Evolutionary conservation across 139 green algal genomes (phyloP).

Genomic region (Axilococcus clingmanii): DNA sequence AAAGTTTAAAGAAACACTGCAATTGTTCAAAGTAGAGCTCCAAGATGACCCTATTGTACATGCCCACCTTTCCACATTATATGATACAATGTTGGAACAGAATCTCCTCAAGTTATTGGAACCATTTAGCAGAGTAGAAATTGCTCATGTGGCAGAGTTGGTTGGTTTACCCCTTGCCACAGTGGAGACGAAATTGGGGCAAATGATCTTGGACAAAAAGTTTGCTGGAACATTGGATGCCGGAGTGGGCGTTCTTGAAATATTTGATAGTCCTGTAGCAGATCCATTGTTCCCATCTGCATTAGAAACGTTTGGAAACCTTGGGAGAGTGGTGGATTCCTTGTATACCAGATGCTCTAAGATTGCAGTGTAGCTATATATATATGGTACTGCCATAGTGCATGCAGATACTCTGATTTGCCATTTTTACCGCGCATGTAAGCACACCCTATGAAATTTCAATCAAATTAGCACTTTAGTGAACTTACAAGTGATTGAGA

Average conservation of each 20-base stretch:
- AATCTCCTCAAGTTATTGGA: slow-evolving; percentile 82
- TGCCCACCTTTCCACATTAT: slow-evolving; percentile 70
- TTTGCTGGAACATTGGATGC: slow-evolving; percentile 87
- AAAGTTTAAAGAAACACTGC: slow-evolving; percentile 52
- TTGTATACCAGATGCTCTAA: slow-evolving; percentile 63
- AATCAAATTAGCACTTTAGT: no score
- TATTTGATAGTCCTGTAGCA: slow-evolving; percentile 59
- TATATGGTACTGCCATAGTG: no score
- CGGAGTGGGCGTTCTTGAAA: slow-evolving; percentile 79
- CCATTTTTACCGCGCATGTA: no score
- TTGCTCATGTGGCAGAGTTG: slow-evolving; percentile 79
- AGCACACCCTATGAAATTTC: no score
- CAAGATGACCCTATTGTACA: slow-evolving; percentile 79
- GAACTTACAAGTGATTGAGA: no score
- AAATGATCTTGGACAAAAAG: slow-evolving; percentile 99
- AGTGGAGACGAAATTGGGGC: slow-evolving; percentile 87
- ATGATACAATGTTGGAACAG: slow-evolving; percentile 45
- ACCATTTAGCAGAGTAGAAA: slow-evolving; percentile 88
- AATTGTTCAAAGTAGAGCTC: slow-evolving; percentile 27
- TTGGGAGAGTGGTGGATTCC: slow-evolving; percentile 82
- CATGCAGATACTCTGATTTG: no score
- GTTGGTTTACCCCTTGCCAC: slow-evolving; percentile 70
- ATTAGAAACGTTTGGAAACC: slow-evolving; percentile 70
- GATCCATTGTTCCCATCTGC: slow-evolving; percentile 73
- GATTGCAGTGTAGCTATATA: no score